Base-by-base conservation (phyloP, 192 early-diverging fungal genomes). In the Umbelopsis ramanniana region DNA sequence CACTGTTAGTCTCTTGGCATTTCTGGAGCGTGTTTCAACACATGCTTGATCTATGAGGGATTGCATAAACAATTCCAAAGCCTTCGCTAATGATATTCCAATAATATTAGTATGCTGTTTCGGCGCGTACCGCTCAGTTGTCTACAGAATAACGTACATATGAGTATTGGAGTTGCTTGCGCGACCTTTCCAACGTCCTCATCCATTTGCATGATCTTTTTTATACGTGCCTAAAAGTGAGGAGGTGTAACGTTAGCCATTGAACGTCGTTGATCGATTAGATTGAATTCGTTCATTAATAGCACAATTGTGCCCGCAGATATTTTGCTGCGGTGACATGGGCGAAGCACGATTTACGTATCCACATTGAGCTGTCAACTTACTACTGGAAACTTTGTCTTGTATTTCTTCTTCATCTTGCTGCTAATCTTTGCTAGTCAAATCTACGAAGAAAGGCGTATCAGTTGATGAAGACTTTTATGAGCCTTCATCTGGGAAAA, bases 161-260 rank as follows among this genome's bases (percentile, higher is more conserved):
- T 96, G 37, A 99, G 85, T 22, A 98, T 90, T 5, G 97, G 97
- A 11, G 97, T 99, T 23, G 94, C 96, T 73, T 96, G 94, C 1
- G 96, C 94, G 76, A 99, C 95, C 80, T 99, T 99, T 53, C 97
- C 97, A 3, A 99, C 96, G 76, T 99, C 97, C 57, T 99, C 97
- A 80, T 99, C 97, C 82, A 93, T 89, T 76, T 97, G 94, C 97
- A 99, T 99, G 71, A 99, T 99, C 89, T 97, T 97, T 79, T 99
- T 99, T 85, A 99, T 99, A 46, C 97, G 92, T 21, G 96, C 97
- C 96, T 98, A 83, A 52, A 24, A 14, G 29, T 66, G n/a, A 52
- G 29, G 38, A 46, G 63, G 52, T 22, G n/a, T 52, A 40, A 24
- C 17, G 47, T n/a, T 21, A 48, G 48, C 37, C 11, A 71, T 8